Evolutionary conservation across 2,329 filamentous ascomycete genomes (phyloP), one percentile per base, ranked within the genome.

Genomic region (Hypoxylon sp.): DNA sequence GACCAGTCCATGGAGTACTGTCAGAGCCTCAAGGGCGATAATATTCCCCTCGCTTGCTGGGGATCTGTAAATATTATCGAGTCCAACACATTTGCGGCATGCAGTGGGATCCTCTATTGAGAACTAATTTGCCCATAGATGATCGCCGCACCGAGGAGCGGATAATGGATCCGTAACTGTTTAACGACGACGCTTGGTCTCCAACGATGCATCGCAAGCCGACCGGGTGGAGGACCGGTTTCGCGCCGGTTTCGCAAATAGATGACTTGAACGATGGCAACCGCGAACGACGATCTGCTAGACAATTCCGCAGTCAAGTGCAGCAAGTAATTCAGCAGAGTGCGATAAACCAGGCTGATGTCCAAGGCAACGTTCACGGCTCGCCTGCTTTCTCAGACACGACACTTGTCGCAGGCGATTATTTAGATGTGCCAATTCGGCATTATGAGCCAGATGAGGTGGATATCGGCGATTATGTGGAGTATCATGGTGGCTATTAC

Each of bases 321-420:
- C 74, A 68, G 22, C 59, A 75, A 30, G 59, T 74, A 1, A 31
- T 74, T n/a, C 68, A 50, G 33, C 72, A 74, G 20, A 58, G 50
- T 42, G 8, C 66, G 13, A 46, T 27, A 30, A 35, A 55, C 13
- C 56, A 62, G 2, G 64, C 50, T 3, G 48, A 27, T 44, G 22
- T 22, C 11, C 42, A 61, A 14, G 60, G 10, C 14, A 70, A 64
- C 42, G 33, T 62, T 13, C 63, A 63, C 6, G 68, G 49, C 48
- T 77, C 75, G 1, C 73, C 75, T 3, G 72, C 70, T 30, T 67
- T 73, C 20, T 75, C 75, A 11, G 74, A 77, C 10, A 64, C 53
- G 35, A 73, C 74, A 2, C 62, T 75, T 25, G 46, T 72, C n/a
- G 63, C 46, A 20, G 64, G 68, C 13, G 72, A 74, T 31, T 76